Evolutionary conservation across 768 basidiomycete genomes (phyloP).

Genomic region (Lentinula edodes): DNA sequence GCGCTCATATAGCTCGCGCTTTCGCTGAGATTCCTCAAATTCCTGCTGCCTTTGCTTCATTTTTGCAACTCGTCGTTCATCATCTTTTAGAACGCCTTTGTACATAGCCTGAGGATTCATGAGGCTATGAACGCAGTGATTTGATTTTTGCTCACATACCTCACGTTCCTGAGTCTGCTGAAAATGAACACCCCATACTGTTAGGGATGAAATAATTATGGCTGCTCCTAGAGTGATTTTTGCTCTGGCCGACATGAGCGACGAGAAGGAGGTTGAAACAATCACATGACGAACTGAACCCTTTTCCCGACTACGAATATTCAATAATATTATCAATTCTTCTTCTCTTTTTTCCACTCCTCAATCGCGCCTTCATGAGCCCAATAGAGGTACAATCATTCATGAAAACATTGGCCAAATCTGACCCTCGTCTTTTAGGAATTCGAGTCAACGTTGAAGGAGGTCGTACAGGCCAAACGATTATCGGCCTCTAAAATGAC

Average conservation of each 20-base stretch:
- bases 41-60: slow-evolving; percentile 61
- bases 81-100: slow-evolving; percentile 83
- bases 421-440: slow-evolving; percentile 39
- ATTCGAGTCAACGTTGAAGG: slow-evolving; percentile 76
- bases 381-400: slow-evolving; percentile 1
- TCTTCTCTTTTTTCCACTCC: slow-evolving; percentile 18
- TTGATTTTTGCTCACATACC: slow-evolving; percentile 33
- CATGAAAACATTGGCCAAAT: background rate
- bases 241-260: slow-evolving; percentile 54
- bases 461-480: slow-evolving; percentile 77
- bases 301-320: background rate
- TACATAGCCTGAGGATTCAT: slow-evolving; percentile 69
- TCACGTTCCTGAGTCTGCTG: slow-evolving; percentile 81
- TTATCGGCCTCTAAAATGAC: slow-evolving; percentile 85
- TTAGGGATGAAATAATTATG: slow-evolving; percentile 54
- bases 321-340: background rate
- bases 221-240: slow-evolving; percentile 72
- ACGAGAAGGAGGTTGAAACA: background rate
- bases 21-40: slow-evolving; percentile 53
- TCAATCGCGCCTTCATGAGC: slow-evolving; percentile 6
- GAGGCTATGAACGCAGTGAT: slow-evolving; percentile 4
- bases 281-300: background rate
- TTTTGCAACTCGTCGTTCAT: slow-evolving; percentile 73
- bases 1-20: slow-evolving; percentile 61
- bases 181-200: slow-evolving; percentile 87